A percentile compares a stretch with the other conserved stretches of the same genome.
These are phyloP conservation scores for Acephala macrosclerotiorum DNA, from an alignment of 2,329 filamentous ascomycete species.

Conservation along the genomic window DNA sequence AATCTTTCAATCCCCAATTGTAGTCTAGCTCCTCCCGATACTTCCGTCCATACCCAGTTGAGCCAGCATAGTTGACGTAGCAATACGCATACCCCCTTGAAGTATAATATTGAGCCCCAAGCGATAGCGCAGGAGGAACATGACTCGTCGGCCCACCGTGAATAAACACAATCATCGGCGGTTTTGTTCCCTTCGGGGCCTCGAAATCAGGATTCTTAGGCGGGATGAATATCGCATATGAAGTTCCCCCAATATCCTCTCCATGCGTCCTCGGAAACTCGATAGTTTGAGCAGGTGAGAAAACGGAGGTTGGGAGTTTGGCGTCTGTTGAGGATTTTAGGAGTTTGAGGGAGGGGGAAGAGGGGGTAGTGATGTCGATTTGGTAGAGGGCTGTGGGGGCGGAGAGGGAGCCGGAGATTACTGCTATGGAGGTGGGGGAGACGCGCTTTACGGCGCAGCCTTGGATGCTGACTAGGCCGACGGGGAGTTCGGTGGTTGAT, in stretches of 20 bases:
- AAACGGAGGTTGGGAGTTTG: slow-evolving; percentile 41
- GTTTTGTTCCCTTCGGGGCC: slow-evolving; percentile 48
- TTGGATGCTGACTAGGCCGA: slow-evolving; percentile 45
- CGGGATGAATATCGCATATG: slow-evolving; percentile 52
- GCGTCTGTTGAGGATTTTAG: slow-evolving; percentile 48
- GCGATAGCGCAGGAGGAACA: slow-evolving; percentile 51
- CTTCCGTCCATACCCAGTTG: slow-evolving; percentile 56
- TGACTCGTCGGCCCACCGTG: slow-evolving; percentile 61
- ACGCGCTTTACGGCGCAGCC: slow-evolving; percentile 47
- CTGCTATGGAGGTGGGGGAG: slow-evolving; percentile 47
- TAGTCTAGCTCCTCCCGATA: slow-evolving; percentile 58
- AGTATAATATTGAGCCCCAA: slow-evolving; percentile 59
- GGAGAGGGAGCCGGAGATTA: slow-evolving; percentile 47
- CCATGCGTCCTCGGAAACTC: slow-evolving; percentile 43
- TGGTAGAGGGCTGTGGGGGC: slow-evolving; percentile 47
- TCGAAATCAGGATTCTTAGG: slow-evolving; percentile 55
- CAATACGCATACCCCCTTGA: slow-evolving; percentile 60
- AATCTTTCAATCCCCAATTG: slow-evolving; percentile 59
- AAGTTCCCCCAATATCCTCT: slow-evolving; percentile 28
- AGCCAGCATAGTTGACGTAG: slow-evolving; percentile 60
- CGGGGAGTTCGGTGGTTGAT: slow-evolving; percentile 44
- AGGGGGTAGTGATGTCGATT: slow-evolving; percentile 42
- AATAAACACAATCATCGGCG: slow-evolving; percentile 57
- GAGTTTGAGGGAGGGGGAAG: slow-evolving; percentile 36
- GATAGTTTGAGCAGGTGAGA: slow-evolving; percentile 50